Base-by-base conservation (phyloP, 805 yeast genomes). In the Ogataea nakhonphanomensis region DNA sequence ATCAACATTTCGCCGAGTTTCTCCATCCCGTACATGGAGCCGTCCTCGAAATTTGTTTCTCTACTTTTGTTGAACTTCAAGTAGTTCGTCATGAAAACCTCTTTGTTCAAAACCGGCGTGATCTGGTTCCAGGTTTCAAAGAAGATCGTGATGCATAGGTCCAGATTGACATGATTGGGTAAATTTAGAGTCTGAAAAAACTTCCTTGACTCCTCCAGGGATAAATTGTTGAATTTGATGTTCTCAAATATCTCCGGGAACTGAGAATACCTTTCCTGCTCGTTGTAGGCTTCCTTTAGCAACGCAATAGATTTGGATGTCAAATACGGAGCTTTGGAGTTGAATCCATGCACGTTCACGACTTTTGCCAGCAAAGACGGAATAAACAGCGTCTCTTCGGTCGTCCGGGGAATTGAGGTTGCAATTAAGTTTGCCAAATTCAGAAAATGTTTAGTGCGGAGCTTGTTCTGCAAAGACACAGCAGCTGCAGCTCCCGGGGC, bases 401-500 rank as follows among this genome's bases (percentile, higher is more conserved):
- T 84, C 12, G 84, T 75, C 55, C 93, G 66, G 6, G 91, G 93
- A 8, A 82, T 73, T 0, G 91, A 76, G 45, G 83, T 71, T 0
- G 91, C 86, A 5, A 84, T 88, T 21, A 77, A 58, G 15, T 72
- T 71, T 1, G 81, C 77, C 36, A 77, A 56, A 50, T 72, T 73
- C 33, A 71, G 53, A 32, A 71, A 67, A 46, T 70, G 64, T 35
- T 63, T 64, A 25, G 74, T 69, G 21, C 70, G 61, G 41, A 67
- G 61, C 35, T 60, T 65, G 45, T 72, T 70, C 39, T 71, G 71
- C 32, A 67, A 62, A 7, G 73, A 75, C 67, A 82, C 77, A 24
- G 81, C 78, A 13, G 89, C 88, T 1, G 81, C 80, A 2, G 86
- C 76, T 5, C 88, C 89, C 0, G 89, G 88, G 1, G 91, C 90